Evolutionary conservation across 345 rosid species (phyloP), one percentile per base, ranked within the genome.

Genomic region (Mercurialis annua): DNA sequence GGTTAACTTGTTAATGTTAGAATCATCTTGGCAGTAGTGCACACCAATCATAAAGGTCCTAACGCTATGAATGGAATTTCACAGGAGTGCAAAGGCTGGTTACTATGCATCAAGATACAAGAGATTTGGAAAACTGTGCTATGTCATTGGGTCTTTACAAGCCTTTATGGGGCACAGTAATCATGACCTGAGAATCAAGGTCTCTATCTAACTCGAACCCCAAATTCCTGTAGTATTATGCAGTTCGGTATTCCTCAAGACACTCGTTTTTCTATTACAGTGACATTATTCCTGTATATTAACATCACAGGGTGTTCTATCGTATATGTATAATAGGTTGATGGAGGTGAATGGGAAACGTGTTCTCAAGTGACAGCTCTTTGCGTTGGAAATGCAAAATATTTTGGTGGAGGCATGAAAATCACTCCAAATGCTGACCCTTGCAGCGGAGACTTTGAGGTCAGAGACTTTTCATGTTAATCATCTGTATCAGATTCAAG

Each of bases 321-420:
- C n/a, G n/a, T n/a, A n/a, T n/a, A n/a, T n/a, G 56, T 36, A 4
- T 59, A n/a, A 27, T 72, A 88, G 98, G 81, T 90, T 26, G 78
- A 92, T 75, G 94, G 78, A 8, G 92, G 96, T 49, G 96, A 84
- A 66, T 94, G 99, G 99, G 86, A 88, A 79, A 50, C 69, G 46
- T 86, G 67, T 76, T 73, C 92, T 58, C 86, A 84, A 71, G 96
- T 92, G 66, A 92, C 98, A 6, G 96, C 98, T 68, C 81, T 94
- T 47, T 94, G 99, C 70, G 76, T 94, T 74, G 98, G 98, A 73
- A 94, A 94, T 71, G 98, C 88, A 38, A 94, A 91, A 70, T 94
- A 78, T 85, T 94, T 94, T 74, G 99, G 97, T 5, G 97, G 99
- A 55, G 98, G 98, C 68, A 92, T 92, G 99, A 95, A 90, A 82